A percentile compares a stretch with the other conserved stretches of the same genome.
Evolutionary conservation across 148 eudicot genomes (phyloP).

Genomic region (Rhododendron molle): DNA sequence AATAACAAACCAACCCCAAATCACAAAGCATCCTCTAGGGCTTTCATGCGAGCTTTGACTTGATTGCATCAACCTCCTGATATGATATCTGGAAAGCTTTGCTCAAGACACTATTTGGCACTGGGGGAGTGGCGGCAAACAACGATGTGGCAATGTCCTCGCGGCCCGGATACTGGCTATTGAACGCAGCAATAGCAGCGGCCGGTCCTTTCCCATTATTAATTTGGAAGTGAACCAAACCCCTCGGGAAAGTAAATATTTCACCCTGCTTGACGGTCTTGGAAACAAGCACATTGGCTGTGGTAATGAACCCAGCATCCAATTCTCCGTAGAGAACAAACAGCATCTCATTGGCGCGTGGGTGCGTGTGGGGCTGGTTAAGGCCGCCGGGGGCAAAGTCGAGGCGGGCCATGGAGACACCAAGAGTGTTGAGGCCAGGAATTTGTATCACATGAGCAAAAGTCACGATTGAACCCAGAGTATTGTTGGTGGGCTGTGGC

Average conservation of each 20-base stretch:
- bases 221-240: conserved; percentile 39
- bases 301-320: conserved; percentile 41
- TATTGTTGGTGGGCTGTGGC: conserved; percentile 25
- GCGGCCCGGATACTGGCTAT: conserved; percentile 37
- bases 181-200: conserved; percentile 27
- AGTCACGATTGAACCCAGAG: conserved; percentile 25
- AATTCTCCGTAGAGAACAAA: conserved; percentile 21
- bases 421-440: conserved; percentile 47
- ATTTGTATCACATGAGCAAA: conserved; percentile 25
- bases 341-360: conserved; percentile 33
- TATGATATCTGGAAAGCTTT: conserved; percentile 14
- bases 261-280: conserved; percentile 32
- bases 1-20: not conserved
- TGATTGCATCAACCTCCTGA: conserved; percentile 9
- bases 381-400: conserved; percentile 42
- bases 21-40: too few species aligned
- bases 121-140: conserved; percentile 9
- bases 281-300: conserved; percentile 29
- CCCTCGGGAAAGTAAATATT: conserved; percentile 30
- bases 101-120: conserved; percentile 15
- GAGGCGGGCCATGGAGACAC: conserved; percentile 35
- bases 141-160: conserved; percentile 2
- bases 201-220: conserved; percentile 30
- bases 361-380: conserved; percentile 49
- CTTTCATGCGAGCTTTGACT: not conserved